Conservation (phyloP, 306 rosid species). For the Vachellia collinsii region DNA sequence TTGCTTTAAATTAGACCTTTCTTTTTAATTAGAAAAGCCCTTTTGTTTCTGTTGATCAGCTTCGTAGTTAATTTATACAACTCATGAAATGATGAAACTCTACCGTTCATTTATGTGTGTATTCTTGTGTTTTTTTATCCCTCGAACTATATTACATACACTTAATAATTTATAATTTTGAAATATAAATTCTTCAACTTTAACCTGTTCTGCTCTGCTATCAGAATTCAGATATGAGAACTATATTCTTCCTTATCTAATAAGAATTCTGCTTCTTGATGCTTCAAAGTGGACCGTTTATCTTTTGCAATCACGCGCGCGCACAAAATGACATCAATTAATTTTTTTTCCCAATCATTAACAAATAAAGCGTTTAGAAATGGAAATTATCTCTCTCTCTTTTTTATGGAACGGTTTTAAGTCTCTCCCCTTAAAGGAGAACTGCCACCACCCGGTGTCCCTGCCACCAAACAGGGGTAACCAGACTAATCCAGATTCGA, state of each 20-base stretch:
- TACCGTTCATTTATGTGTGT: too few species aligned
- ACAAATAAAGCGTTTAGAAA: too few species aligned
- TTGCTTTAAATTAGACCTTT: not conserved
- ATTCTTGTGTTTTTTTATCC: too few species aligned
- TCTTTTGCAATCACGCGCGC: not conserved
- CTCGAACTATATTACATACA: not conserved
- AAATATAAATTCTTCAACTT: not conserved
- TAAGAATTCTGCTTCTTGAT: not conserved
- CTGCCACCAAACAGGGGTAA: too few species aligned
- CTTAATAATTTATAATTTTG: not conserved
- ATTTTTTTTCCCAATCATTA: not conserved
- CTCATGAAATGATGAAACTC: not conserved
- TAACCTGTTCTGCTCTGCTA: too few species aligned
- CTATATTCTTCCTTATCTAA: slow-evolving; percentile 19
- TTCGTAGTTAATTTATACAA: not conserved
- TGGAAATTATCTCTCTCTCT: too few species aligned
- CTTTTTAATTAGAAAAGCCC: not conserved
- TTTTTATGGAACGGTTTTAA: too few species aligned
- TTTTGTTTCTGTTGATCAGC: not conserved
- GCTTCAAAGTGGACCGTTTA: not conserved
- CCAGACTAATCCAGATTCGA: too few species aligned
- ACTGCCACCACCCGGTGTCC: too few species aligned
- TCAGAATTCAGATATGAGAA: not conserved
- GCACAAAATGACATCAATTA: not conserved
- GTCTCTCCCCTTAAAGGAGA: too few species aligned